Percentiles rank a stretch among this genome's conserved stretches.
Conservation (phyloP, 2,329 filamentous ascomycete genomes). For the Byssochlamys sp. region DNA sequence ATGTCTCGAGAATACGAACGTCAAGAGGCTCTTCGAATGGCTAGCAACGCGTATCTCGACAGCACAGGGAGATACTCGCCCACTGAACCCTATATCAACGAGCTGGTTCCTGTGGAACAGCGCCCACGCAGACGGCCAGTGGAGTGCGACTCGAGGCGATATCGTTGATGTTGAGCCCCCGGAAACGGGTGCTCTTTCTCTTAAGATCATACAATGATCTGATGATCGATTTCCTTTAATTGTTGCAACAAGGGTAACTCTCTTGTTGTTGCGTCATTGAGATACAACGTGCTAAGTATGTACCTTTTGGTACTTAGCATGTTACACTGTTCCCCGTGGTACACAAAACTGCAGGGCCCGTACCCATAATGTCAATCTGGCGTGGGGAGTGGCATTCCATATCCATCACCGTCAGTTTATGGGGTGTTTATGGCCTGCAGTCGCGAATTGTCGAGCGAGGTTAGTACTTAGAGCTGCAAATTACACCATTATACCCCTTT, state of each 20-base stretch:
- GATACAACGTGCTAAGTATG: background rate
- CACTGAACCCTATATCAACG: constrained; percentile 36
- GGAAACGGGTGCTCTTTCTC: background rate
- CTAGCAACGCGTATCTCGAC: constrained; percentile 16
- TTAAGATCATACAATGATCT: constrained; percentile 1
- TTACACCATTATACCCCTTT: background rate
- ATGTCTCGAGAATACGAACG: constrained; percentile 41
- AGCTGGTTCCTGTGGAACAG: constrained; percentile 30
- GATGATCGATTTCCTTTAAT: background rate
- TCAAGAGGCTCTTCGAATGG: constrained; percentile 39
- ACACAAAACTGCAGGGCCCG: constrained; percentile 3
- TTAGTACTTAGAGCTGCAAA: background rate
- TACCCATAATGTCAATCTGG: background rate
- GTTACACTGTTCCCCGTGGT: constrained; percentile 1
- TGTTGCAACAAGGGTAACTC: constrained; percentile 2
- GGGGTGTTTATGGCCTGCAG: background rate
- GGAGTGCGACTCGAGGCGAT: constrained; percentile 16
- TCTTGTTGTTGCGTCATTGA: constrained; percentile 1
- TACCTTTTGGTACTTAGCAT: background rate
- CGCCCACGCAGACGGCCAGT: constrained; percentile 19
- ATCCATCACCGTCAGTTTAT: background rate
- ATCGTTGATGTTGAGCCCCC: constrained; percentile 3
- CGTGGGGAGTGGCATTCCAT: background rate
- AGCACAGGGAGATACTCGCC: constrained; percentile 11
- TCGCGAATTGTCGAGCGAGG: constrained; percentile 1